These are phyloP conservation scores for Lactarius hatsudake DNA, from an alignment of 768 basidiomycete genomes.

Conservation along the genomic window DNA sequence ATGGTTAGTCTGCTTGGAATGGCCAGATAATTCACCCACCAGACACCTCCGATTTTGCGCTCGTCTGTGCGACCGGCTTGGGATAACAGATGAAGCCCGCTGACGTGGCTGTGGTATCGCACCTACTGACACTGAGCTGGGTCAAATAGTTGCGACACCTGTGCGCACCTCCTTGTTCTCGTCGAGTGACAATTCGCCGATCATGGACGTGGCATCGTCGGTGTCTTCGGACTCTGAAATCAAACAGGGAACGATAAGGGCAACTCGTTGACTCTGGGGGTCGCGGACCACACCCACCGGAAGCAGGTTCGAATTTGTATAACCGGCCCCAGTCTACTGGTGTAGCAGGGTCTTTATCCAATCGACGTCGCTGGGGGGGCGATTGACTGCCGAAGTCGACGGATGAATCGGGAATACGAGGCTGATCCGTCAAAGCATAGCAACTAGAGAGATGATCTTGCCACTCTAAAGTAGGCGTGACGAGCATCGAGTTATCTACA, in stretches of 20 bases:
- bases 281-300: slow-evolving; percentile 16
- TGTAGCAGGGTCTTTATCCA: slow-evolving; percentile 36
- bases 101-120: slow-evolving; percentile 77
- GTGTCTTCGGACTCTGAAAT: slow-evolving; percentile 27
- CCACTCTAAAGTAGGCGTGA: slow-evolving; percentile 72
- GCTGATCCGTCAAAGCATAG: slow-evolving; percentile 37
- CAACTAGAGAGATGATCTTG: slow-evolving; percentile 67
- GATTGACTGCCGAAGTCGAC: slow-evolving; percentile 31
- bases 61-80: slow-evolving; percentile 63
- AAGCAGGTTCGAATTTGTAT: slow-evolving; percentile 51
- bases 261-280: background rate
- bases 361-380: slow-evolving; percentile 46
- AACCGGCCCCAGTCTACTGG: slow-evolving; percentile 55
- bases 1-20: slow-evolving; percentile 6
- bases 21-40: slow-evolving; percentile 39
- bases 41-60: slow-evolving; percentile 65
- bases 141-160: slow-evolving; percentile 16
- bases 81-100: slow-evolving; percentile 74
- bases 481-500: slow-evolving; percentile 57
- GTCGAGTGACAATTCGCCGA: slow-evolving; percentile 71
- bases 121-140: slow-evolving; percentile 49
- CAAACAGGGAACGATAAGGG: background rate
- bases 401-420: slow-evolving; percentile 6
- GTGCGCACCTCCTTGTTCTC: slow-evolving; percentile 65
- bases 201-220: slow-evolving; percentile 48